Evolutionary conservation across 306 rosid genomes (phyloP), one percentile per base, ranked within the genome.

Genomic region (Medicago ruthenica): DNA sequence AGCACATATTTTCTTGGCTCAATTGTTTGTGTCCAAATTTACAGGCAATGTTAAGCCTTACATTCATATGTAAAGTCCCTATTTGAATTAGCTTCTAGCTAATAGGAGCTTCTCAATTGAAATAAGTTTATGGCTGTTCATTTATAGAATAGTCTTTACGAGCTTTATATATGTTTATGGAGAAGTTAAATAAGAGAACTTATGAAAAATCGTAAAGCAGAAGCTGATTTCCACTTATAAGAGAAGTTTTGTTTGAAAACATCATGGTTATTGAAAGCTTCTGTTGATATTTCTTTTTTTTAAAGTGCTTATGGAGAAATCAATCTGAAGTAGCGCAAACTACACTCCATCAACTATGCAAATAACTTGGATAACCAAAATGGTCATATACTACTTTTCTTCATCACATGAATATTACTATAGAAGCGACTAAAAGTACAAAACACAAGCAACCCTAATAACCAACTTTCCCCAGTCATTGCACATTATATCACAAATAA

Each of bases 401-500:
- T 60, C 44, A 59, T 48, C 10, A 11, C 65, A 61, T 58, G 45
- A 48, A 60, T 70, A 44, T 31, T 45, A 36, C 76, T 60, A 70
- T 9, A 6, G 65, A 34, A 70, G 36, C 55, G 71, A 62, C 47
- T 45, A 22, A 44, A 40, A 17, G 67, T 40, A 72, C 31, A 63
- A 27, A 34, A 54, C 45, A 66, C 12, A 44, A 57, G 9, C 53
- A 57, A 45, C 54, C 50, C 60, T 18, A 73, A 59, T 50, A 74
- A 45, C 13, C 14, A 10, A 47, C 64, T 57, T 42, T 37, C 8
- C 40, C 37, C 47, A 41, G 31, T 36, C 24, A 18, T 20, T n/a
- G 11, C 64, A 45, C n/a, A 67, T 34, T 57, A 41, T 20, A n/a
- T 67, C 74, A 67, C 80, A 74, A 45, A 47, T 80, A 74, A 59